Percentiles rank a stretch among this genome's conserved stretches.
Conservation (phyloP, 768 basidiomycete genomes). For the Termitomyces sp. region DNA sequence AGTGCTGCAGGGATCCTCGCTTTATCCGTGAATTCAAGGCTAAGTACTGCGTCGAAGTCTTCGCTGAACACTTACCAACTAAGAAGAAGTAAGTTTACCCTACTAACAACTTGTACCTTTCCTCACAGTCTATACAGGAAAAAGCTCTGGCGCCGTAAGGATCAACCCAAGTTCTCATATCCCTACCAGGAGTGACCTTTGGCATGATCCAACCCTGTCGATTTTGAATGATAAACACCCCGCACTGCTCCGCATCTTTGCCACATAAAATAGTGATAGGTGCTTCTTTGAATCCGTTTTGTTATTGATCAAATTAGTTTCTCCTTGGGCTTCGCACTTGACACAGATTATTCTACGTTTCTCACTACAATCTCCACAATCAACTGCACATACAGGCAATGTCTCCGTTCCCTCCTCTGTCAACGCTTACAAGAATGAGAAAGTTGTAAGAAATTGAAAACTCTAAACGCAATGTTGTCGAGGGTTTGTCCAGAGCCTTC, state of each 20-base stretch:
- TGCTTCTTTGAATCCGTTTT: too few species aligned
- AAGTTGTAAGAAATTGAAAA: neutral
- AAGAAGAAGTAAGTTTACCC: constrained; percentile 79
- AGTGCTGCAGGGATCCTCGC: constrained; percentile 73
- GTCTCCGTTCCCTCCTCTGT: neutral
- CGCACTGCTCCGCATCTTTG: neutral
- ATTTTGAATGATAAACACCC: neutral
- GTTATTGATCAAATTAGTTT: neutral
- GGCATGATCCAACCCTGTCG: neutral
- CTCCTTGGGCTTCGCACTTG: neutral
- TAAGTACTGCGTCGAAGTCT: constrained; percentile 80
- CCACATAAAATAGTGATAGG: too few species aligned
- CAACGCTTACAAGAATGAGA: neutral
- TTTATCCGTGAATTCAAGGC: constrained; percentile 93
- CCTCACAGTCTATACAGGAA: constrained; percentile 44
- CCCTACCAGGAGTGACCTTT: constrained; percentile 70
- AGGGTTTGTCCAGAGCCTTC: too few species aligned
- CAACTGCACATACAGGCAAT: neutral
- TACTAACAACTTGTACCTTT: neutral
- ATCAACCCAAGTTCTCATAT: constrained; percentile 81
- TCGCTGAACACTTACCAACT: constrained; percentile 74
- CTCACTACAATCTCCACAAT: neutral
- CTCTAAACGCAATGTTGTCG: neutral
- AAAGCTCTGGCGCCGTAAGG: constrained; percentile 88
- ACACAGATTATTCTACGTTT: neutral